A percentile compares a stretch with the other conserved stretches of the same genome.
Conservation (phyloP, 306 rosid genomes). For the Astragalus glycyphyllos region DNA sequence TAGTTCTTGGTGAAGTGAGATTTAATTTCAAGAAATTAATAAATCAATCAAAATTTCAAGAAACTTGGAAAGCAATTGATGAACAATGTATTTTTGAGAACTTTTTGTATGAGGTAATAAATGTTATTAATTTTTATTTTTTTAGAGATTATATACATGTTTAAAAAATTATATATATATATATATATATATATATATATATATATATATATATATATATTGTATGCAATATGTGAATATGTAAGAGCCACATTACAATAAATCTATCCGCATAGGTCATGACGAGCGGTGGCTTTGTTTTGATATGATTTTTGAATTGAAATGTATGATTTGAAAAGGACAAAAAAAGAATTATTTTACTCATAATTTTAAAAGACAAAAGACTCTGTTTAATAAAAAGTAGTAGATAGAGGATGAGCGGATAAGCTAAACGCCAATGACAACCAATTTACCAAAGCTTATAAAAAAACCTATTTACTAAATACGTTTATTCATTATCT, state of each 20-base stretch:
- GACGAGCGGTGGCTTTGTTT: not conserved
- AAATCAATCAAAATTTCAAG: not conserved
- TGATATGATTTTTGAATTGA: not conserved
- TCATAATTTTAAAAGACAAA: too few relatives aligned
- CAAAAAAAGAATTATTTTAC: not conserved
- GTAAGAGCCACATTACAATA: conserved; percentile 35
- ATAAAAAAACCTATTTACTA: too few relatives aligned
- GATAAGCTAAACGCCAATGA: too few relatives aligned
- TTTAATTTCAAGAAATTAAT: not conserved
- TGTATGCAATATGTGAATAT: conserved; percentile 24
- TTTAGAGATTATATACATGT: too few relatives aligned
- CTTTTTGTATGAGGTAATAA: not conserved
- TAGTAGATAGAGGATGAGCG: too few relatives aligned
- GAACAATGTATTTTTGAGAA: not conserved
- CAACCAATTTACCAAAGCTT: too few relatives aligned
- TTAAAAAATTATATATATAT: too few relatives aligned
- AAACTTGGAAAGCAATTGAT: conserved; percentile 7
- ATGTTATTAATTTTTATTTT: too few relatives aligned
- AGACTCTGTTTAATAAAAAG: too few relatives aligned
- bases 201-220: too few relatives aligned
- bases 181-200: too few relatives aligned
- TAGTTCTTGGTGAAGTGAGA: not conserved
- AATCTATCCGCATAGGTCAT: conserved; percentile 1
- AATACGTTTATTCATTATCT: too few relatives aligned
- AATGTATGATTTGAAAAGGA: not conserved